Conservation (phyloP, 495 filamentous ascomycete genomes). For the Chaetomium cochliodes region DNA sequence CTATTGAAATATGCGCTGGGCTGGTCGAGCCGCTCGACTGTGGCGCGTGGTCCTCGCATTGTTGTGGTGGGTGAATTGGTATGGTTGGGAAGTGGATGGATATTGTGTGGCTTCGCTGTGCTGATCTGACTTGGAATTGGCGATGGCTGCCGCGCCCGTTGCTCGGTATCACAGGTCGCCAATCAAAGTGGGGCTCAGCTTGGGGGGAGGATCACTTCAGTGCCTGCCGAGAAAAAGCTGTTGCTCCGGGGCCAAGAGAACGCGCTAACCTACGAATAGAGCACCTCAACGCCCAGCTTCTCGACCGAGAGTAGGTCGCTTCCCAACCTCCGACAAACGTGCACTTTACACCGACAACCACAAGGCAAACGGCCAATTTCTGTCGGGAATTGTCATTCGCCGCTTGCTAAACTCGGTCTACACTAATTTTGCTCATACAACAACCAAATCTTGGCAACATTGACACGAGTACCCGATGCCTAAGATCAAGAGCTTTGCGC, state of each 20-base stretch:
- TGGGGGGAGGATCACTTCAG: not conserved
- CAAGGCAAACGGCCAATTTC: slow-evolving; percentile 3
- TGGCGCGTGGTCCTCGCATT: slow-evolving; percentile 49
- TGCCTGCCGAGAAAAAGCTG: slow-evolving; percentile 21
- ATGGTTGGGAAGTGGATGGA: slow-evolving; percentile 13
- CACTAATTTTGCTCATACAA: not conserved
- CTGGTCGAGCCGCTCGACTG: slow-evolving; percentile 82
- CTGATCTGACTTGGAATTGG: not conserved
- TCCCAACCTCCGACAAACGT: slow-evolving; percentile 13
- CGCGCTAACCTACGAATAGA: slow-evolving; percentile 11
- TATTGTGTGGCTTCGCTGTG: not conserved
- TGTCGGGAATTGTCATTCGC: not conserved
- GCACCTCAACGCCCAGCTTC: slow-evolving; percentile 3
- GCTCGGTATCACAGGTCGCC: not conserved
- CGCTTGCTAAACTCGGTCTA: not conserved
- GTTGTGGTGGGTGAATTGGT: slow-evolving; percentile 14
- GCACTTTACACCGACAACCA: slow-evolving; percentile 6
- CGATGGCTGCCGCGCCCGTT: not conserved
- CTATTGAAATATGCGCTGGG: slow-evolving; percentile 83
- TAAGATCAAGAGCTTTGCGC: slow-evolving; percentile 75
- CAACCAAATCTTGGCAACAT: not conserved
- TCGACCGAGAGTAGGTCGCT: not conserved
- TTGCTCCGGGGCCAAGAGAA: slow-evolving; percentile 7
- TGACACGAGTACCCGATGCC: slow-evolving; percentile 56
- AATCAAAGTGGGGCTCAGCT: slow-evolving; percentile 3